These are phyloP conservation scores for Suillus ampliporus DNA, from an alignment of 768 basidiomycete genomes.

Conservation along the genomic window DNA sequence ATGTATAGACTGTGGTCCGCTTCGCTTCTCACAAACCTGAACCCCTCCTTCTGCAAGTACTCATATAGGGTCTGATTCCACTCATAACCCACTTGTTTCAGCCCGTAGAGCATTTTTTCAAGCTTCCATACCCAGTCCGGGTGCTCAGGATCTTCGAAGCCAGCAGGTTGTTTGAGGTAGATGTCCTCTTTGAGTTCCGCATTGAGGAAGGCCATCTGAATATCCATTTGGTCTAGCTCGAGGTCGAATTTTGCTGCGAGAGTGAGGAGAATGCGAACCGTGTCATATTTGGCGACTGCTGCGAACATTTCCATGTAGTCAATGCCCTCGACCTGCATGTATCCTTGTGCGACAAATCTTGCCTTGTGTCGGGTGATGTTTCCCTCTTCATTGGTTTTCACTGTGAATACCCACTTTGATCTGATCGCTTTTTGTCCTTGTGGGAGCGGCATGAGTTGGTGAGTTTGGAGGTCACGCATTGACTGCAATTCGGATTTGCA, in stretches of 20 bases:
- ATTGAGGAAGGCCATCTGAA: slow-evolving; percentile 30
- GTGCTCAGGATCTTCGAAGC: slow-evolving; percentile 21
- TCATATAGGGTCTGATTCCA: slow-evolving; percentile 27
- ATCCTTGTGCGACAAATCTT: slow-evolving; percentile 45
- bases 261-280: too few relatives aligned
- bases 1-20: slow-evolving; percentile 32
- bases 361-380: slow-evolving; percentile 41
- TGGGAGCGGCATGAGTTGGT: too few relatives aligned
- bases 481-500: too few relatives aligned
- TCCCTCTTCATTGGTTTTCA: slow-evolving; percentile 22
- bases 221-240: slow-evolving; percentile 27
- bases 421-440: too few relatives aligned
- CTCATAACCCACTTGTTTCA: slow-evolving; percentile 33
- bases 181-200: slow-evolving; percentile 30
- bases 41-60: too few relatives aligned
- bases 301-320: slow-evolving; percentile 40
- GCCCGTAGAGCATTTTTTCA: slow-evolving; percentile 33
- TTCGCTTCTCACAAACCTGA: slow-evolving; percentile 8
- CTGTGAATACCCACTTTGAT: too few relatives aligned
- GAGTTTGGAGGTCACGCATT: too few relatives aligned
- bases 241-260: too few relatives aligned
- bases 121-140: slow-evolving; percentile 20
- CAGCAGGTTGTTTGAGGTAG: slow-evolving; percentile 31
- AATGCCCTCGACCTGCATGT: slow-evolving; percentile 34
- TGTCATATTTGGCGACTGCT: slow-evolving; percentile 14